Base-by-base conservation (phyloP, 176 grass and related monocot genomes). In the Areca catechu region DNA sequence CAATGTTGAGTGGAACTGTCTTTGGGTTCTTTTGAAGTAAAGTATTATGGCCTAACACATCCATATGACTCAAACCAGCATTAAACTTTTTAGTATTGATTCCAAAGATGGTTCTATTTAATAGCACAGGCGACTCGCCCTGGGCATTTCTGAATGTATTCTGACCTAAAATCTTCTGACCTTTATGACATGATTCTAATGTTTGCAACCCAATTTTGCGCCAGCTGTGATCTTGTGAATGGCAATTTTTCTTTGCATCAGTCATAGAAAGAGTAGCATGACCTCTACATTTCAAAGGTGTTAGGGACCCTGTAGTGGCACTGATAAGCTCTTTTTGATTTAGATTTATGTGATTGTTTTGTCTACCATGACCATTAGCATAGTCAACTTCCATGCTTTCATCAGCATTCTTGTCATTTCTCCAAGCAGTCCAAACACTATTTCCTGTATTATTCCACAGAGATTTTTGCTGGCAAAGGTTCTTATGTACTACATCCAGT, bases 91-190 rank as follows among this genome's bases (percentile, higher is more conserved):
- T 48, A 56, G 54, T 22, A 24, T 24, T 18, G 48, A 52, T 29
- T 85, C 66, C 80, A 47, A 81, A 82, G 37, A 63, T 75, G 69
- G 47, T 49, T 61, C 67, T 23, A 25, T 43, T 58, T 49, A 49
- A 23, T 61, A 62, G 34, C 18, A n/a, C 25, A 16, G 71, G 67
- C 50, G 48, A 50, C 49, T 75, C 50, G 48, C 67, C 62, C 68
- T 68, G 30, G 58, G 51, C 17, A 23, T 50, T 29, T 61, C 79
- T 56, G 24, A 70, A 65, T 67, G 65, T 69, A 25, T 75, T 64
- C 69, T 51, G 49, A 61, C n/a, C 69, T 9, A 28, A 54, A 62
- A 61, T 10, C 37, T 51, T 49, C 1, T 52, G 57, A 47, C 53
- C 27, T 47, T 27, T 60, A 34, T 62, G 58, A 43, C 15, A 61